A percentile compares a stretch with the other conserved stretches of the same genome.
phyloP scores from a whole-genome alignment of 1,284 basidiomycete genomes.

The Apiotrichum veenhuisii region DNA sequence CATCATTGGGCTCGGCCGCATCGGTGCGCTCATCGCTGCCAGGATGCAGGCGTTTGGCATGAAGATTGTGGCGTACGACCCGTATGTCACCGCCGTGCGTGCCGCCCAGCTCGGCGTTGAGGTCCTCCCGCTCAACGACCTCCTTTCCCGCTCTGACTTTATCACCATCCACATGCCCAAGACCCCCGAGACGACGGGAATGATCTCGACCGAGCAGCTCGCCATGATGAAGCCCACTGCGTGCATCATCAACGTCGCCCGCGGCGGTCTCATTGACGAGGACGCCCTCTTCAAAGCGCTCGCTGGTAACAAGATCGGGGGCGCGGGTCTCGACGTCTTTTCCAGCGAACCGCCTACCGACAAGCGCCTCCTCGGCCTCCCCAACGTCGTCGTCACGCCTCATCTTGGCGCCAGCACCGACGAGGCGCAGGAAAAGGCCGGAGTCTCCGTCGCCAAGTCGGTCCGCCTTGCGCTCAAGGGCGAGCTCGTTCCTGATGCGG shows the following conservation, averaged over 20 bases:
- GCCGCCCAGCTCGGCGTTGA: slow-evolving; percentile 9
- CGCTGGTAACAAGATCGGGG: slow-evolving; percentile 16
- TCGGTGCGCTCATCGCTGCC: slow-evolving; percentile 20
- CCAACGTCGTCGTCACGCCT: slow-evolving; percentile 15
- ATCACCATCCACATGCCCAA: slow-evolving; percentile 28
- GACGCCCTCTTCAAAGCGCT: slow-evolving; percentile 23
- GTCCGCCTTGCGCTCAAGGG: slow-evolving; percentile 9
- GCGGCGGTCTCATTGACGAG: slow-evolving; percentile 34
- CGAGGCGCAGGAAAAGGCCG: slow-evolving; percentile 16
- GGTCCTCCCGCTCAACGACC: slow-evolving; percentile 17
- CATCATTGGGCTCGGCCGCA: slow-evolving; percentile 21
- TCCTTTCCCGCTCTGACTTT: slow-evolving; percentile 21
- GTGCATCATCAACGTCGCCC: slow-evolving; percentile 31
- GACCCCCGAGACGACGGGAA: slow-evolving; percentile 15
- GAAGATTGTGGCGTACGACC: slow-evolving; percentile 23
- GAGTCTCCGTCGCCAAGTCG: slow-evolving; percentile 5
- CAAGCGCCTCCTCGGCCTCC: slow-evolving; percentile 2
- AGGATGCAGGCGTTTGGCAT: slow-evolving; percentile 23
- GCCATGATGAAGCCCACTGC: slow-evolving; percentile 22
- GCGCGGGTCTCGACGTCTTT: slow-evolving; percentile 24
- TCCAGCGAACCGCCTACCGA: slow-evolving; percentile 20
- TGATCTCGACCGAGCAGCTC: slow-evolving; percentile 22
- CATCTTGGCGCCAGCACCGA: slow-evolving; percentile 13
- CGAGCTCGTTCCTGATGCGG: slow-evolving; percentile 11
- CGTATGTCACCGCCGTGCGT: slow-evolving; percentile 14